Conservation (phyloP, 306 rosid species). For the Prunus mira region DNA sequence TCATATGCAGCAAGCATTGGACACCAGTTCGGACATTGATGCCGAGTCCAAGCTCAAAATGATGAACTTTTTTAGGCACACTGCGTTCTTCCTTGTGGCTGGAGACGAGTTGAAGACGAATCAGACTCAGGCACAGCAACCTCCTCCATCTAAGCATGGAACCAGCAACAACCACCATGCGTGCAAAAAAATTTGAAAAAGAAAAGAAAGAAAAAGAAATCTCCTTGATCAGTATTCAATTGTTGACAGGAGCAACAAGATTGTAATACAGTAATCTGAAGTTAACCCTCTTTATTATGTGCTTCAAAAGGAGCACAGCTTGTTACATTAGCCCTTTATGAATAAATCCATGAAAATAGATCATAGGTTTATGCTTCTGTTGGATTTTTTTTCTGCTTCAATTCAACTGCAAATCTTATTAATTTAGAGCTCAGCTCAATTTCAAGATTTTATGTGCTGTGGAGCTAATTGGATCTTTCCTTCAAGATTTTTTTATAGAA, state of each 20-base stretch:
- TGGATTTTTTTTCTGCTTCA: not conserved
- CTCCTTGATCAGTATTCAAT: not conserved
- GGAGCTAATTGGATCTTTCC: not conserved
- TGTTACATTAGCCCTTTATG: not conserved
- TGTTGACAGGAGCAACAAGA: not conserved
- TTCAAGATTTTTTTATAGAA: not conserved
- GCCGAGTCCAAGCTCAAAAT: constrained; percentile 64
- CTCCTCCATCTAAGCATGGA: constrained; percentile 49
- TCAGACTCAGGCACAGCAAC: constrained; percentile 28
- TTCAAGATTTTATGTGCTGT: not conserved
- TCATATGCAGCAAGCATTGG: constrained; percentile 85
- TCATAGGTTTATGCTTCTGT: not conserved
- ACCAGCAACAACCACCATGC: constrained; percentile 33
- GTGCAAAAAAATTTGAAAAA: constrained; percentile 20
- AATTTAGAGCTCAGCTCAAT: not conserved
- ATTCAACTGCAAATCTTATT: not conserved
- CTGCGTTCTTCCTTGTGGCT: constrained; percentile 86
- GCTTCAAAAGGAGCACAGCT: not conserved
- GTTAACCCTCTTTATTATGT: not conserved
- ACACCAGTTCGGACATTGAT: constrained; percentile 53
- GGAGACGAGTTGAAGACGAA: constrained; percentile 64
- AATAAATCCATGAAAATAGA: not conserved
- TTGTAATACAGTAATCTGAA: too few species aligned
- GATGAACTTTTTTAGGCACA: constrained; percentile 79
- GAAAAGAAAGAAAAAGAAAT: not conserved